Percentiles rank a stretch among this genome's conserved stretches.
These are phyloP conservation scores for Inonotus hispidus DNA, from an alignment of 1,284 basidiomycete species.

Conservation along the genomic window DNA sequence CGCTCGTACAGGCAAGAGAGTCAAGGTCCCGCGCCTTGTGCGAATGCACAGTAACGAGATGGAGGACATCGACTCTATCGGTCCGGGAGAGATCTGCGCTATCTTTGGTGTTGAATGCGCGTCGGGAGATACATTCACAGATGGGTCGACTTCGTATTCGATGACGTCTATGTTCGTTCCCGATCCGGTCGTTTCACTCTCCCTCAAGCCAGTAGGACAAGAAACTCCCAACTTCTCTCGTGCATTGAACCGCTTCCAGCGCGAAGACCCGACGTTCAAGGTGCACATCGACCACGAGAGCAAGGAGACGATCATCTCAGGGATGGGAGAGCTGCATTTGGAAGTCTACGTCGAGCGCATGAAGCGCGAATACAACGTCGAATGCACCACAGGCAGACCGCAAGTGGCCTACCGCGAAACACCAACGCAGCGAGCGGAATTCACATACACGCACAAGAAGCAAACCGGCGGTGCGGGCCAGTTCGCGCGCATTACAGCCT, in stretches of 20 bases:
- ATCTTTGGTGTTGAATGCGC: conserved; percentile 99
- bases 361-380: conserved; percentile 95
- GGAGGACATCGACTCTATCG: conserved; percentile 96
- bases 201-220: conserved; percentile 87
- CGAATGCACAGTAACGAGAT: conserved; percentile 99
- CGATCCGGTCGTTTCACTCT: conserved; percentile 95
- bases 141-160: conserved; percentile 80
- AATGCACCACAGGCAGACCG: conserved; percentile 93
- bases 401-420: conserved; percentile 97
- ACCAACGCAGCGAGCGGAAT: conserved; percentile 76
- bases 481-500: conserved; percentile 90
- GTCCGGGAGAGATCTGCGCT: conserved; percentile 99
- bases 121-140: conserved; percentile 97
- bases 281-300: conserved; percentile 94
- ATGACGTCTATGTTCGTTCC: conserved; percentile 99
- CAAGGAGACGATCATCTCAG: conserved; percentile 99
- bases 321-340: conserved; percentile 98
- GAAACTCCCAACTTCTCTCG: conserved; percentile 96
- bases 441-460: conserved; percentile 97
- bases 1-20: conserved; percentile 92
- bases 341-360: conserved; percentile 99
- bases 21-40: conserved; percentile 96
- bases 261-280: conserved; percentile 98
- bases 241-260: conserved; percentile 96
- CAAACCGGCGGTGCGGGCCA: conserved; percentile 98